phyloP scores from a whole-genome alignment of 257 asterid genomes.

The Eustoma russellianum region DNA sequence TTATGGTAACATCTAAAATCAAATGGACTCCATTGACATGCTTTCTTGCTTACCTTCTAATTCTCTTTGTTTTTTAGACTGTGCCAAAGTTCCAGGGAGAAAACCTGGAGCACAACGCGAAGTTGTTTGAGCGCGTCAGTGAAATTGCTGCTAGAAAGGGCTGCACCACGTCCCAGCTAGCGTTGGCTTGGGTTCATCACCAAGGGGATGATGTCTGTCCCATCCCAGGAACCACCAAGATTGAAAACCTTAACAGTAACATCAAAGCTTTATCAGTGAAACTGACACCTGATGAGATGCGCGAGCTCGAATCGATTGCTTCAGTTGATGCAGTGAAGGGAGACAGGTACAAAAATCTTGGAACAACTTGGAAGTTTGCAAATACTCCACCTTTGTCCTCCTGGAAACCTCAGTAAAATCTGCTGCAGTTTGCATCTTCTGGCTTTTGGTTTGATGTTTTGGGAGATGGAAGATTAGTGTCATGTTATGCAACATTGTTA shows the following conservation, averaged over 20 bases:
- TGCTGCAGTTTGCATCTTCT: no score
- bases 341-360: slow-evolving; percentile 2
- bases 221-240: slow-evolving; percentile 17
- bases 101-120: slow-evolving; percentile 16
- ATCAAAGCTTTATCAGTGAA: slow-evolving; percentile 8
- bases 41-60: background rate
- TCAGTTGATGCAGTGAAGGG: slow-evolving; percentile 7
- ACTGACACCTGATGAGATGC: slow-evolving; percentile 8
- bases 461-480: no score
- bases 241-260: slow-evolving; percentile 8
- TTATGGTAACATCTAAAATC: background rate
- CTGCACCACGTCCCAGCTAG: slow-evolving; percentile 28
- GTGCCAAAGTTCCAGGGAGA: slow-evolving; percentile 17
- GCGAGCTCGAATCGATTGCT: slow-evolving; percentile 8
- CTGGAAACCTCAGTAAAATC: background rate
- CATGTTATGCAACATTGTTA: no score
- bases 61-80: background rate
- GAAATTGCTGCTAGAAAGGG: slow-evolving; percentile 22
- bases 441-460: no score
- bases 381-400: slow-evolving; percentile 11
- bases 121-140: slow-evolving; percentile 13
- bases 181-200: slow-evolving; percentile 29
- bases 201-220: slow-evolving; percentile 39
- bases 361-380: background rate
- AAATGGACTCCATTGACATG: background rate